phyloP scores from a whole-genome alignment of 768 basidiomycete species.

The Rhizopogon rudus region DNA sequence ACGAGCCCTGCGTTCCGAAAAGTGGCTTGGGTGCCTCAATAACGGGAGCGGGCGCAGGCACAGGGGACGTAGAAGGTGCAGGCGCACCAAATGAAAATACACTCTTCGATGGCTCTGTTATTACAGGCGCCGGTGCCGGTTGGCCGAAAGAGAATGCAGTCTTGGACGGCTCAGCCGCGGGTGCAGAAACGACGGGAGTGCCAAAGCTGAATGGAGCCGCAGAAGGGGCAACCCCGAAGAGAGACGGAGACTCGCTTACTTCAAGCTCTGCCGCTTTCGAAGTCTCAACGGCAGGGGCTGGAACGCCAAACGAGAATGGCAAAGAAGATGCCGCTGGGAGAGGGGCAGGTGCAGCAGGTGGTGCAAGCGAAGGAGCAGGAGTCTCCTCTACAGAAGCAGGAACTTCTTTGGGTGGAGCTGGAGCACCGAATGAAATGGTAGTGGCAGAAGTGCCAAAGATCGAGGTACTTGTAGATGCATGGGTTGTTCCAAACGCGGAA shows the following conservation, averaged over 20 bases:
- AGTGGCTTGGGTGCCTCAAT: slow-evolving; percentile 37
- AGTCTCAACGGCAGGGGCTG: slow-evolving; percentile 6
- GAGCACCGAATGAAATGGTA: slow-evolving; percentile 8
- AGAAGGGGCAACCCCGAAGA: slow-evolving; percentile 2
- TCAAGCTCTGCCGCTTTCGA: slow-evolving; percentile 8
- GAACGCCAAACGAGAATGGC: slow-evolving; percentile 26
- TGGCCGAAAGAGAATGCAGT: slow-evolving; percentile 23
- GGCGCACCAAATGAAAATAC: slow-evolving; percentile 29
- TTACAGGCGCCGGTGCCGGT: slow-evolving; percentile 10
- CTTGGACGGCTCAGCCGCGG: not conserved
- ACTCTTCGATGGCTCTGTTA: slow-evolving; percentile 26
- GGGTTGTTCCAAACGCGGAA: slow-evolving; percentile 6
- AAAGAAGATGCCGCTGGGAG: slow-evolving; percentile 5
- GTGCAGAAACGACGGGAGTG: not conserved
- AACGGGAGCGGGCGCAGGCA: slow-evolving; percentile 7
- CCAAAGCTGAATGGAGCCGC: slow-evolving; percentile 3
- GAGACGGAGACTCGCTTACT: not conserved
- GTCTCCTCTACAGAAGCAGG: slow-evolving; percentile 12
- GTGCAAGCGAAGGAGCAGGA: slow-evolving; percentile 6
- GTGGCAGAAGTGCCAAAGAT: slow-evolving; percentile 8
- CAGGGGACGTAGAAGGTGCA: slow-evolving; percentile 5
- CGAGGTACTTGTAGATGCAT: slow-evolving; percentile 2
- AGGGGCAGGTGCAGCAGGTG: slow-evolving; percentile 5
- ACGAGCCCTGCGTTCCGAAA: slow-evolving; percentile 29
- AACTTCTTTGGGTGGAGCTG: not conserved